Evolutionary conservation across 2,329 filamentous ascomycete genomes (phyloP), one percentile per base, ranked within the genome.

Genomic region (Raffaelea ambrosiae): DNA sequence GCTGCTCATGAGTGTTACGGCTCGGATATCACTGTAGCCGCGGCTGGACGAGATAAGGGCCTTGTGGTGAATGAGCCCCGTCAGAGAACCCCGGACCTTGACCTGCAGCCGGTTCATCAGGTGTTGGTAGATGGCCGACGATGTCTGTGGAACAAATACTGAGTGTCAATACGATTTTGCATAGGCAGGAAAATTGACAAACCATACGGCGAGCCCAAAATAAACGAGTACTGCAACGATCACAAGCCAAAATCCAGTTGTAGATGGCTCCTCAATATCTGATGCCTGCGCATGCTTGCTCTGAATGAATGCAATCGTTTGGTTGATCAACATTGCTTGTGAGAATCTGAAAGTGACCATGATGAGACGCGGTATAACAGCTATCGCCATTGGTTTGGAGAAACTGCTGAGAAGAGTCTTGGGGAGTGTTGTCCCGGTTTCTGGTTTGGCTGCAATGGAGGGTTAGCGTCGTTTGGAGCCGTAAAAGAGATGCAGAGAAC

Each of bases 1-100:
- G 2, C 61, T 70, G 48, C 62, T 71, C 57, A 66, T 64, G 0
- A 72, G 56, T 0, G 67, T 67, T 2, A 64, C 54, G 2, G 63
- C 61, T 29, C 58, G 61, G 3, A 62, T 63, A 14, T 65, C 57
- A 16, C 62, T 59, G 39, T 61, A 57, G 19, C 51, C 51, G 19
- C 40, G 38, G 16, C 31, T 41, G n/a, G n/a, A 38, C 23, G 23
- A 29, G 3, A n/a, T 11, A 1, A 54, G 38, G 8, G 47, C 41
- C 29, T 47, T 47, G 11, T 48, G 22, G 36, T 59, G 55, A 3
- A 60, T 46, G 9, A 60, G 41, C 18, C 55, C 51, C 20, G 53
- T 48, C 2, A 60, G 48, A 2, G 54, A 47, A 9, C 55, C 56
- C 10, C 51, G 51, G 23, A 54, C 51, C 52, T 56, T 55, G 13